phyloP scores from a whole-genome alignment of 2,329 filamentous ascomycete species.

The Paraphoma chrysanthemicola region DNA sequence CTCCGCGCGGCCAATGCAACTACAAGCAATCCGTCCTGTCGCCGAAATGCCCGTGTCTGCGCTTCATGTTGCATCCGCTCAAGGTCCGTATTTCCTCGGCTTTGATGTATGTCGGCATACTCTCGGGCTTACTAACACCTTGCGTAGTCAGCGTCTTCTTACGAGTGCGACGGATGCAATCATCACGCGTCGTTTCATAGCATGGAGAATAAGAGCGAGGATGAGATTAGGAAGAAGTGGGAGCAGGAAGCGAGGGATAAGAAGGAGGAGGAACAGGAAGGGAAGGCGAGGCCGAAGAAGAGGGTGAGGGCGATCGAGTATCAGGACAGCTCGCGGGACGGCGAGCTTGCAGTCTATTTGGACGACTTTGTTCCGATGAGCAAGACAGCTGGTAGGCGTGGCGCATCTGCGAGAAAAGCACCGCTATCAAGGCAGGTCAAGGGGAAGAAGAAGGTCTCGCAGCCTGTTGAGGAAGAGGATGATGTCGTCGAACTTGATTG shows the following conservation, averaged over 20 bases:
- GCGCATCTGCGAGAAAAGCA: neutral
- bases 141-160: constrained; percentile 54
- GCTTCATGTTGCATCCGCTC: constrained; percentile 65
- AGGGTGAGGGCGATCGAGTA: constrained; percentile 36
- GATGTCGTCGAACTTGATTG: constrained; percentile 36
- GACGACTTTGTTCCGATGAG: neutral
- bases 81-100: constrained; percentile 48
- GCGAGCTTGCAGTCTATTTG: too few species aligned
- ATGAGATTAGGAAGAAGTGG: constrained; percentile 57
- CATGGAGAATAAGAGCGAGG: constrained; percentile 59
- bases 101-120: neutral
- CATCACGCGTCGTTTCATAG: constrained; percentile 64
- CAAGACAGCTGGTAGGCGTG: neutral
- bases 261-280: constrained; percentile 19
- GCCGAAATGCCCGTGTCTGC: constrained; percentile 58
- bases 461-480: constrained; percentile 27
- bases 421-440: constrained; percentile 5
- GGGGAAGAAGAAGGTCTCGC: constrained; percentile 24
- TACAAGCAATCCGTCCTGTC: constrained; percentile 56
- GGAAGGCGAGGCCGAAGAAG: constrained; percentile 31
- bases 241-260: constrained; percentile 46
- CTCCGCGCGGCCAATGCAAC: constrained; percentile 60
- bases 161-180: constrained; percentile 63
- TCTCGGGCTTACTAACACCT: constrained; percentile 2
- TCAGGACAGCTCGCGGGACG: neutral